Base-by-base conservation (phyloP, 495 filamentous ascomycete genomes). In the Talaromyces wortmannii region DNA sequence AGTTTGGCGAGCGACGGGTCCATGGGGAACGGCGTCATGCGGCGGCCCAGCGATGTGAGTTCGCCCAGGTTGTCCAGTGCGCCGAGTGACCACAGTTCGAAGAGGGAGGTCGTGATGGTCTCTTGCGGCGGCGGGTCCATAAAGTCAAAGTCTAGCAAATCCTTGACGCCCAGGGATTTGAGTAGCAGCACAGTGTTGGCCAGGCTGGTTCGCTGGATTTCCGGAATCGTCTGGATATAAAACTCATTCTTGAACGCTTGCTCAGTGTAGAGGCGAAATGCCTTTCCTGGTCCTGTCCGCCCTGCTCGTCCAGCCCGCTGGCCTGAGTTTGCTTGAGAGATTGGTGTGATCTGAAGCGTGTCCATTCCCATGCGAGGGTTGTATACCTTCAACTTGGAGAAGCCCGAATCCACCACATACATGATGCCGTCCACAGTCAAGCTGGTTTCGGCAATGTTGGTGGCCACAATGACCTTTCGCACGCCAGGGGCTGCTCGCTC, bases 281-380 rank as follows among this genome's bases (percentile, higher is more conserved):
- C 91, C 70, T 96, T 96, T 46, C 95, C 95, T 0, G 95, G 95
- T 0, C 95, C 95, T 31, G 95, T 99, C 55, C 95, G 82, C 6
- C 95, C 95, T 7, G 95, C 95, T 62, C 95, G 86, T 36, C 95
- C 95, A 46, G 95, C 91, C 57, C 95, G 83, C 63, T 99, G 95
- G 23, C 86, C 88, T 30, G 91, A 88, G 66, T 97, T 99, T 58
- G 95, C 95, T 64, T 97, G 95, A 3, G 91, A 96, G 32, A 99
- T 95, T 5, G 95, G 95, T 4, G 95, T 99, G 56, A 99, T 97
- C 63, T 97, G 94, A 12, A 99, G 80, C 1, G 92, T 96, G 60
- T 99, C 94, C 95, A 99, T 99, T 53, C 95, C 92, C 94, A 99
- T 97, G 30, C 88, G 83, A 5, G 95, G 91, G 62, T 99, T 97